Evolutionary conservation across 2,329 filamentous ascomycete genomes (phyloP).

Genomic region (Diaporthe sp.): DNA sequence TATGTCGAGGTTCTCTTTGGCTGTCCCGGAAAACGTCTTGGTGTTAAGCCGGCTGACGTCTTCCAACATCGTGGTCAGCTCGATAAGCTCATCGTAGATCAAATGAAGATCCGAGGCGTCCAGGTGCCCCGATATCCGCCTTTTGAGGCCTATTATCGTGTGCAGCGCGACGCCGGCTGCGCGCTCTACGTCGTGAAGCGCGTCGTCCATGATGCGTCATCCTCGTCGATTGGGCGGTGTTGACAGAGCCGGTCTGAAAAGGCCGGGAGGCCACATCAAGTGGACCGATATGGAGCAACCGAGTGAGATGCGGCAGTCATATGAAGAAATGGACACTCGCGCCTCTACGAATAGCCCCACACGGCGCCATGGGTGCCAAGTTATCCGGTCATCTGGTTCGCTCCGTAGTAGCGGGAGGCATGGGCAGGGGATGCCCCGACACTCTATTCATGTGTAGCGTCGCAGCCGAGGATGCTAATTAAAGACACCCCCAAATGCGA

Average conservation of each 20-base stretch:
- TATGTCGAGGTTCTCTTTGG: neutral
- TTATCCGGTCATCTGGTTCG: constrained; percentile 10
- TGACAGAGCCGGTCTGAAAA: neutral
- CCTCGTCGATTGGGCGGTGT: neutral
- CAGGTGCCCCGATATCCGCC: neutral
- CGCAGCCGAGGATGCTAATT: constrained; percentile 15
- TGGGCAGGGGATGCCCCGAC: constrained; percentile 20
- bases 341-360: constrained; percentile 16
- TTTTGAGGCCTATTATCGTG: constrained; percentile 6
- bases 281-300: neutral
- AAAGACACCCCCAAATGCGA: neutral
- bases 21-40: constrained; percentile 11
- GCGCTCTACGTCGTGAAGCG: constrained; percentile 33
- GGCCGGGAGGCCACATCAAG: constrained; percentile 4
- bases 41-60: neutral
- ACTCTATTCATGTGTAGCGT: neutral
- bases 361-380: constrained; percentile 14
- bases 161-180: constrained; percentile 13
- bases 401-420: constrained; percentile 7
- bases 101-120: constrained; percentile 10
- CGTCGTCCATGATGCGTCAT: constrained; percentile 12
- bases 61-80: neutral
- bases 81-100: constrained; percentile 24
- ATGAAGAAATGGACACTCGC: constrained; percentile 24
- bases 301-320: constrained; percentile 15